Evolutionary conservation across 345 rosid species (phyloP).

Genomic region (Salix koriyanagi): DNA sequence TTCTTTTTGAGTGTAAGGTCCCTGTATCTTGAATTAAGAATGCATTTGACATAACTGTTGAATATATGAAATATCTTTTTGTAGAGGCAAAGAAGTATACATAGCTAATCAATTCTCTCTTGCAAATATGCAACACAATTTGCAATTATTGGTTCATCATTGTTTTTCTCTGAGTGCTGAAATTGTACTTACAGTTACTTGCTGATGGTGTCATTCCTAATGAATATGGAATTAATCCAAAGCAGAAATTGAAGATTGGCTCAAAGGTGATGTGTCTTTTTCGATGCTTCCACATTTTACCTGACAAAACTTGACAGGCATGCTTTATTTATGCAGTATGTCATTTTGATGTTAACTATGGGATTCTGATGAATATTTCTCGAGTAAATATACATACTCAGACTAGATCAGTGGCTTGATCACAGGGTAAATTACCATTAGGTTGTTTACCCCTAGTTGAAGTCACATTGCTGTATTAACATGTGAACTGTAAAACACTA

Average conservation of each 20-base stretch:
- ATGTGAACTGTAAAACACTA: background rate
- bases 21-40: background rate
- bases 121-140: background rate
- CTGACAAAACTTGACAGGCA: background rate
- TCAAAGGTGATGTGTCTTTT: constrained; percentile 58
- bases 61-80: background rate
- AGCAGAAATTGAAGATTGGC: constrained; percentile 90
- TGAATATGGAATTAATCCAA: constrained; percentile 95
- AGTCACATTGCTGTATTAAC: background rate
- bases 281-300: background rate
- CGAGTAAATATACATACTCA: background rate
- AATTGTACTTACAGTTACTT: constrained; percentile 61
- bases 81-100: background rate
- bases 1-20: background rate
- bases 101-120: background rate
- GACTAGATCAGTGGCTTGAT: background rate
- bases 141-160: background rate
- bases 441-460: background rate
- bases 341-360: background rate
- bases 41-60: background rate
- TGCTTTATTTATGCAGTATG: background rate
- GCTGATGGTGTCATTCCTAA: constrained; percentile 99
- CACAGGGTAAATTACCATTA: background rate
- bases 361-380: background rate
- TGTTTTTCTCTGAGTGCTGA: background rate